Conservation (phyloP, 495 filamentous ascomycete genomes). For the Jackrogersella minutella region DNA sequence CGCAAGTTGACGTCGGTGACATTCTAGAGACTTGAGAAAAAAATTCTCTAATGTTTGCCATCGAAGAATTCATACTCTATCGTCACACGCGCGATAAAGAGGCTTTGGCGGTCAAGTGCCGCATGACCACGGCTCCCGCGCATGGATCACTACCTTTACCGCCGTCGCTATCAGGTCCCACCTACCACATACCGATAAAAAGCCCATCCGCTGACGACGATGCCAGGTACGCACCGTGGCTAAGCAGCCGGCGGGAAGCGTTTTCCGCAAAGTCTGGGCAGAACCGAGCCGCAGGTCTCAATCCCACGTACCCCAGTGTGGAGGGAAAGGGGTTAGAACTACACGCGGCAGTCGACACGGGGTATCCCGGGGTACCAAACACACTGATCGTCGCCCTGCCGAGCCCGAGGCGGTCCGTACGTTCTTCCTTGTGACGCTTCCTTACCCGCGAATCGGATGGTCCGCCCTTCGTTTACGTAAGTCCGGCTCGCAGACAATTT, state of each 20-base stretch:
- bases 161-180: constrained; percentile 1
- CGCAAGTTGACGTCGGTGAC: constrained; percentile 12
- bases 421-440: constrained; percentile 4
- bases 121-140: constrained; percentile 11
- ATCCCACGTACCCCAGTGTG: not conserved
- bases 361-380: constrained; percentile 26
- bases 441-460: constrained; percentile 32
- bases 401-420: constrained; percentile 40
- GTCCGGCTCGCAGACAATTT: constrained; percentile 17
- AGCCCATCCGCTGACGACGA: constrained; percentile 21
- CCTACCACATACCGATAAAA: not conserved
- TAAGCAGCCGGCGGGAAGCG: not conserved
- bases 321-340: not conserved
- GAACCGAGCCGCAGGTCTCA: not conserved
- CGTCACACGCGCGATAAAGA: constrained; percentile 19
- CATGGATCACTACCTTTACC: constrained; percentile 25
- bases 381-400: constrained; percentile 31
- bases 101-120: constrained; percentile 21
- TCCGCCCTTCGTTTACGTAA: constrained; percentile 29
- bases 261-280: not conserved
- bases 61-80: not conserved
- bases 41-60: not conserved
- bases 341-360: constrained; percentile 14
- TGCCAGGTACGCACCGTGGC: constrained; percentile 23
- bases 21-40: not conserved